Percentiles rank a stretch among this genome's conserved stretches.
Evolutionary conservation across 1,284 basidiomycete genomes (phyloP).

Genomic region (Naganishia liquefaciens): DNA sequence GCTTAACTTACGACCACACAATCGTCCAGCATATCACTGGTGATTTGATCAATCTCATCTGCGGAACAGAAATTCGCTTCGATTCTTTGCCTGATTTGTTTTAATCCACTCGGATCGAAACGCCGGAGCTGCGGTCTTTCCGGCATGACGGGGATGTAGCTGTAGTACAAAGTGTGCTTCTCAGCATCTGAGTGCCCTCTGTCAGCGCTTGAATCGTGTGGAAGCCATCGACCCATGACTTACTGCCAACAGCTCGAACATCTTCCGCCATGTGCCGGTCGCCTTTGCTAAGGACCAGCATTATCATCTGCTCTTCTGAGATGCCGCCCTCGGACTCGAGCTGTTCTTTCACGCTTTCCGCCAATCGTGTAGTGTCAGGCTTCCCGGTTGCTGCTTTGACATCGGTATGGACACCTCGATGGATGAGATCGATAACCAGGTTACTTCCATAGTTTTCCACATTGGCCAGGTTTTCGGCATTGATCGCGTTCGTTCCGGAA

Average conservation of each 20-base stretch:
- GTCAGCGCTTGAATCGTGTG: constrained; percentile 26
- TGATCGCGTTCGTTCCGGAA: constrained; percentile 60
- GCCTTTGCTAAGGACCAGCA: constrained; percentile 83
- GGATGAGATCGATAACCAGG: constrained; percentile 83
- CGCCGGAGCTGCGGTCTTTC: constrained; percentile 74
- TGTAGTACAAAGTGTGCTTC: constrained; percentile 88
- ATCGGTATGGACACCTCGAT: constrained; percentile 71
- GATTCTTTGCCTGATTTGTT: constrained; percentile 88
- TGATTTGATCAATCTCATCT: constrained; percentile 88
- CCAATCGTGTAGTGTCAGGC: constrained; percentile 47
- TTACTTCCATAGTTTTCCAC: constrained; percentile 94
- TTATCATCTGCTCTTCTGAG: constrained; percentile 91
- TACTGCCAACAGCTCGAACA: constrained; percentile 77
- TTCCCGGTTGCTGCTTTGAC: constrained; percentile 60
- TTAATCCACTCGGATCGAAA: constrained; percentile 90
- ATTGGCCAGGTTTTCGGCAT: constrained; percentile 28
- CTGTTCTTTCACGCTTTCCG: constrained; percentile 22
- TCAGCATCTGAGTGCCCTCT: constrained; percentile 65
- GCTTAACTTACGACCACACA: constrained; percentile 48
- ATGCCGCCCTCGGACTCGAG: constrained; percentile 62
- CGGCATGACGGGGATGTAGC: constrained; percentile 80
- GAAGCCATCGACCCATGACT: constrained; percentile 42
- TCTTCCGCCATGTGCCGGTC: constrained; percentile 76
- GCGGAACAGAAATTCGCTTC: constrained; percentile 75
- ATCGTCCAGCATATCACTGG: constrained; percentile 81